Evolutionary conservation across 2,329 filamentous ascomycete species (phyloP), one percentile per base, ranked within the genome.

Genomic region (Epichloe typhina): DNA sequence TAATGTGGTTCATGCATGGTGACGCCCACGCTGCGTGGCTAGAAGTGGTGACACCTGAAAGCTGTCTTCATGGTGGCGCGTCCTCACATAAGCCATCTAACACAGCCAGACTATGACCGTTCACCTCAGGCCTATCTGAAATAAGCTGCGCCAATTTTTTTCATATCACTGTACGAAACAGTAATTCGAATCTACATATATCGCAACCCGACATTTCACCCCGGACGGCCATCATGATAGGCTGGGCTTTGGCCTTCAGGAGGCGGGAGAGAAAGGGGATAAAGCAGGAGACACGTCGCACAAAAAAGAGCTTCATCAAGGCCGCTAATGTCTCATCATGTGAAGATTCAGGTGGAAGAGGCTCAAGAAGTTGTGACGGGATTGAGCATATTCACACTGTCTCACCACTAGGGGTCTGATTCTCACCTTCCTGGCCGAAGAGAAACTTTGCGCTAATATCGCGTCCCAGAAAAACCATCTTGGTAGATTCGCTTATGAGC

Each of bases 401-500:
- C 5, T 31, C 9, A 21, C 15, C 35, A 45, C 26, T 50, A 40
- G 48, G 48, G 42, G 48, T 50, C 23, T 26, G 48, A 5, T 33
- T 9, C 41, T 19, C 9, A 5, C n/a, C 15, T 3, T 11, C 9
- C 8, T 11, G 44, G 5, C 17, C 11, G 12, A n/a, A 31, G 9
- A 1, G 19, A n/a, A 6, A 2, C 8, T 7, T 31, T 26, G 17
- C 13, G 19, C 23, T 12, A 6, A 23, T 35, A 35, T 17, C n/a
- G 12, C 12, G 56, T 64, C 15, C 12, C 5, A 46, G 23, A 54
- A 56, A 8, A 54, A 26, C 17, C 3, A 46, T 13, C 21, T 47
- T 12, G 53, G 53, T 9, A 54, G 37, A 43, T 54, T 50, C 21
- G 53, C 50, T 19, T 40, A 48, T 37, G 53, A 54, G 39, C 19